Evolutionary conservation across 495 filamentous ascomycete species (phyloP).

Genomic region (Penicillium paxilli): DNA sequence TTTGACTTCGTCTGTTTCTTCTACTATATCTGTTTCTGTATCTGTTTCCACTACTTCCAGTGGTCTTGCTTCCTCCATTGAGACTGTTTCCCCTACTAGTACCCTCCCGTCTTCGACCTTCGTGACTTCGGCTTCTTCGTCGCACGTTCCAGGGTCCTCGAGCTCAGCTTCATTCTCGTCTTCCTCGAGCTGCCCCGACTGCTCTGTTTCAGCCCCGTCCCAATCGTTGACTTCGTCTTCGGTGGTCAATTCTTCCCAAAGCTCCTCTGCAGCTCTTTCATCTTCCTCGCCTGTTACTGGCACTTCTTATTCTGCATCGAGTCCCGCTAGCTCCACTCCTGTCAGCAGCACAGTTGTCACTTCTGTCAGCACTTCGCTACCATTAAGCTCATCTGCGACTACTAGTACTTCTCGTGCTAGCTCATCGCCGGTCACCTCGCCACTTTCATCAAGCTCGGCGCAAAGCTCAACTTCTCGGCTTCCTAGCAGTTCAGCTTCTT

Average conservation of each 20-base stretch:
- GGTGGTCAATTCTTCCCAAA: background rate
- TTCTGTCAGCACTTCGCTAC: background rate
- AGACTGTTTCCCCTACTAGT: conserved; percentile 11
- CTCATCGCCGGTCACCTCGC: background rate
- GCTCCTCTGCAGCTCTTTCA: conserved; percentile 1
- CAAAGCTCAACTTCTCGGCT: background rate
- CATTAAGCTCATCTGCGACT: background rate
- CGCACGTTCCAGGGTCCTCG: conserved; percentile 1
- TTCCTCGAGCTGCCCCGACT: conserved; percentile 1
- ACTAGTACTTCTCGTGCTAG: background rate
- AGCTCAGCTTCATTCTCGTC: background rate
- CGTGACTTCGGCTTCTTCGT: conserved; percentile 8
- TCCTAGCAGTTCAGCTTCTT: background rate
- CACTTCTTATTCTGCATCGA: background rate
- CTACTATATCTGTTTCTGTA: conserved; percentile 11
- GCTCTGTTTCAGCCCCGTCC: background rate
- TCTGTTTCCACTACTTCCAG: conserved; percentile 13
- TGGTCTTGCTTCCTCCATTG: conserved; percentile 16
- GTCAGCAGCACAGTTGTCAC: background rate
- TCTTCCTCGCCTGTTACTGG: background rate
- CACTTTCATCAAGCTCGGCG: background rate
- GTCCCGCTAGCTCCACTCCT: background rate
- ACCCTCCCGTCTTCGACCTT: conserved; percentile 13
- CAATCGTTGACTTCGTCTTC: conserved; percentile 5
- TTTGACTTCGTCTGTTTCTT: conserved; percentile 3